Base-by-base conservation (phyloP, 345 rosid species). In the Cardamine chenopodiifolia region DNA sequence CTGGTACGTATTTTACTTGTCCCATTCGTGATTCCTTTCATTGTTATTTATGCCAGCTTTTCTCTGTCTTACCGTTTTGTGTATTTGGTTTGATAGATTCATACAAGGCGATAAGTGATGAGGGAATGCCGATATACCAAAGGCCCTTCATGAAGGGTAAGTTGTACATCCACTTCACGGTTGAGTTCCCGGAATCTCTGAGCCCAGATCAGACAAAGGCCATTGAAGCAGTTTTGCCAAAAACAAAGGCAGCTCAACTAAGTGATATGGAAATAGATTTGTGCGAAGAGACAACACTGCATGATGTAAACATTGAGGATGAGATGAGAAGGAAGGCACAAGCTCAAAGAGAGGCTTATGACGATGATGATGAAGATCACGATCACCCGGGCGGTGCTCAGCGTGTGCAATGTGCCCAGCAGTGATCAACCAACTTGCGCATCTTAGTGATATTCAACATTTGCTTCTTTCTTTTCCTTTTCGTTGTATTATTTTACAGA, bases 101-200 rank as follows among this genome's bases (percentile, higher is more conserved):
- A 13, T 89, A 58, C 74, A 90, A 89, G 87, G 95, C 93, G 8
- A 88, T 94, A 44, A 84, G 85, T 3, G 96, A 94, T 0, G 98
- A 94, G 86, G 98, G 98, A 2, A 91, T 94, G 98, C 93, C 95
- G 0, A 52, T 86, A 52, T 82, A 87, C 86, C 91, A 79, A 74
- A 86, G 85, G 76, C 84, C 96, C 4, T 90, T 94, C 88, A 87
- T 90, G 89, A 91, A 88, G 83, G 98, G 97, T n/a, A 91, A 89
- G 74, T 79, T 94, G 3, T 90, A 90, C 82, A 82, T 90, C 63
- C 96, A 91, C 78, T 94, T 94, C 84, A 80, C 81, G 0, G 92
- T 91, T 0, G 98, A 90, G n/a, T 91, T 94, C 85, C 98, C 98
- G 0, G 97, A 91, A n/a, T 85, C 86, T 1, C 78, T 94, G 45